Conservation (phyloP, 345 rosid species). For the Heritiera littoralis region DNA sequence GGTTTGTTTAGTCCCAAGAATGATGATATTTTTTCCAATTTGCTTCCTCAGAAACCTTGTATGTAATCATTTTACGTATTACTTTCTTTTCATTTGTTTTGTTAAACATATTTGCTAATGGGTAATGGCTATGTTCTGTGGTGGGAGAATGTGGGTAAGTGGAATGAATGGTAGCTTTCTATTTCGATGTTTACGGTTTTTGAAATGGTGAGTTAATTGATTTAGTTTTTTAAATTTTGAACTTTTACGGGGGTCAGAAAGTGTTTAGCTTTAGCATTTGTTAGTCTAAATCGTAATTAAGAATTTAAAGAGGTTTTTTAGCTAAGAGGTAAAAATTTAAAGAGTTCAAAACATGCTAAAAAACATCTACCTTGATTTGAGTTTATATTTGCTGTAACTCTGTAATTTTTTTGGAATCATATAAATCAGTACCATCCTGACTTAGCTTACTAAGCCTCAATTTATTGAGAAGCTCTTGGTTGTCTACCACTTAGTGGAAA, state of each 20-base stretch:
- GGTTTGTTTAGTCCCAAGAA: slow-evolving; percentile 35
- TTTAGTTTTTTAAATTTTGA: slow-evolving; percentile 9
- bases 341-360: background rate
- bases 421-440: background rate
- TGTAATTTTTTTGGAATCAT: background rate
- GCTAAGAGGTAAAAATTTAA: background rate
- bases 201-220: background rate
- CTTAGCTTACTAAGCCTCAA: background rate
- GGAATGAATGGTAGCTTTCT: background rate
- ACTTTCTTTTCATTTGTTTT: slow-evolving; percentile 10
- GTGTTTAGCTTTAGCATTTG: background rate
- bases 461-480: background rate
- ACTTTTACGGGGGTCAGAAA: background rate
- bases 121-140: background rate
- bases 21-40: slow-evolving; percentile 28
- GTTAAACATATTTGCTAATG: background rate
- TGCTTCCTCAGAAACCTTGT: slow-evolving; percentile 28
- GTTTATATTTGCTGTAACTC: background rate
- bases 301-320: background rate
- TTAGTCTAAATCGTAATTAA: background rate
- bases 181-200: background rate
- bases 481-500: background rate
- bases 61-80: slow-evolving; percentile 14
- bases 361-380: background rate
- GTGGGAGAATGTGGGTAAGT: background rate